Base-by-base conservation (phyloP, 2,329 filamentous ascomycete species). In the Berkeleyomyces basicola region DNA sequence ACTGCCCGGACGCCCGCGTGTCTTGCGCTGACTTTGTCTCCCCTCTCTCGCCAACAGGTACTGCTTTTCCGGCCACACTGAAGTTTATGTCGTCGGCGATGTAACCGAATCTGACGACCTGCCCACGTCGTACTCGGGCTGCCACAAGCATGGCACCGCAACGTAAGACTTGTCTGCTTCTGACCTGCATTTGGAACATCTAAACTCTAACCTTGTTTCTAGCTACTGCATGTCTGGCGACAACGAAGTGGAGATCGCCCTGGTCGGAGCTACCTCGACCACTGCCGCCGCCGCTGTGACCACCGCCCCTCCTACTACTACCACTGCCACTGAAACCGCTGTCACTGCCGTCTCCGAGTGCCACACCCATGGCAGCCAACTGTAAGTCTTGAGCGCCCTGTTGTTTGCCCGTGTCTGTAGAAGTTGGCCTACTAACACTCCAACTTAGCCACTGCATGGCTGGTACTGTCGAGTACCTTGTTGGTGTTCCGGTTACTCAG, bases 41-140 rank as follows among this genome's bases (percentile, higher is more conserved):
- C 7, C 43, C 43, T 39, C 31, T 37, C 49, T 55, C 37, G 14
- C 33, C n/a, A 10, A 57, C 65, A 79, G 77, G 10, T 75, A 71
- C 66, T 80, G 78, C 67, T 71, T 77, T 66, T 74, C 72, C 40
- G 74, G 72, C 57, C 69, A 71, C 9, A 71, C 71, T 0, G 76
- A 78, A 68, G 78, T 75, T 61, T 67, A 71, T 40, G 72, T 78
- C 31, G 72, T 74, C 53, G 72, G 75, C 2, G 76, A 77, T 7
- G 74, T 75, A 3, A 85, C 80, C 3, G 77, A 76, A 14, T 82
- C 79, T 1, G 76, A 77, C 53, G 78, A 79, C 58, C 71, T 82
- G 14, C 82, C 85, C 1, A 74, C 82, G 0, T 73, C 79, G 60
- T 87, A 83, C 68, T 87, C 83, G 0, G 81, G 73, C 61, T 88